Evolutionary conservation across 495 filamentous ascomycete species (phyloP).

Genomic region (Barbatosphaeria neglecta): DNA sequence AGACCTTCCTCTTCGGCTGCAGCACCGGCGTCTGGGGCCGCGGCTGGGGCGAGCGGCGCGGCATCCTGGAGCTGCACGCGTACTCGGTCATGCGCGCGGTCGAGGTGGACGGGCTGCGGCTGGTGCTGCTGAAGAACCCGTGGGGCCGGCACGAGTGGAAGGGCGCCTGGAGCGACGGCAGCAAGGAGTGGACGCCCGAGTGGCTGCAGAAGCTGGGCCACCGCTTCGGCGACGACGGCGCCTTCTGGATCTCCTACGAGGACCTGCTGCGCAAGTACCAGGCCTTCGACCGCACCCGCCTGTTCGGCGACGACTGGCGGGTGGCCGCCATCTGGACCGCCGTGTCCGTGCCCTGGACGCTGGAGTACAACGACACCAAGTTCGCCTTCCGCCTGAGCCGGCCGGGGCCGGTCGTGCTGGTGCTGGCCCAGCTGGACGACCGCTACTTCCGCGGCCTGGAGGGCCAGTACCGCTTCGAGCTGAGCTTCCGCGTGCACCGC

Average conservation of each 20-base stretch:
- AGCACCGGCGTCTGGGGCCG: conserved; percentile 51
- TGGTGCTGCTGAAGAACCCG: conserved; percentile 75
- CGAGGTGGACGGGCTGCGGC: conserved; percentile 61
- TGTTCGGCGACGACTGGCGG: conserved; percentile 77
- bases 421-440: conserved; percentile 71
- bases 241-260: conserved; percentile 57
- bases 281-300: conserved; percentile 74
- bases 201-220: conserved; percentile 74
- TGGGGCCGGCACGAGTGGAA: conserved; percentile 83
- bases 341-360: conserved; percentile 72
- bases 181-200: conserved; percentile 82
- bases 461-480: conserved; percentile 68
- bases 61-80: conserved; percentile 72
- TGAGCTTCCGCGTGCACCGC: conserved; percentile 74
- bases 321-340: conserved; percentile 78
- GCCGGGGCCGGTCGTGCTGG: conserved; percentile 60
- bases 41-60: conserved; percentile 52
- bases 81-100: conserved; percentile 80
- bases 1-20: conserved; percentile 82
- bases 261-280: conserved; percentile 78
- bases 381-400: conserved; percentile 61
- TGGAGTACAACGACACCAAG: conserved; percentile 74
- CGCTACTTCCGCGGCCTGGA: conserved; percentile 76
- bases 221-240: conserved; percentile 81
- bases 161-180: conserved; percentile 77